Evolutionary conservation across 768 basidiomycete genomes (phyloP), one percentile per base, ranked within the genome.

Genomic region (Auricularia cornea): DNA sequence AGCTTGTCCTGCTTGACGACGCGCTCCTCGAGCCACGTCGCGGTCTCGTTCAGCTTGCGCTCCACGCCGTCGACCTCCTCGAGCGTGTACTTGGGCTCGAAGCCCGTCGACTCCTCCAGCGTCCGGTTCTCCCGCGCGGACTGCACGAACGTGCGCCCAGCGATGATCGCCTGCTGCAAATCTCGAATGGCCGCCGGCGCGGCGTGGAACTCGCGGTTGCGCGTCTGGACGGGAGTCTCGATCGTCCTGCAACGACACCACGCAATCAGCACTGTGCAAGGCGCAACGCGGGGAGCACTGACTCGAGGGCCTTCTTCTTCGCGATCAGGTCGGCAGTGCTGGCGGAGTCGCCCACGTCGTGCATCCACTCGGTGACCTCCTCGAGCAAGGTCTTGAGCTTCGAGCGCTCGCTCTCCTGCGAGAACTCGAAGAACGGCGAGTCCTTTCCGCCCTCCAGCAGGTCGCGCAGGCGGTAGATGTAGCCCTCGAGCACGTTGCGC

Each of bases 401-500:
- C 63, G 80, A 76, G 57, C 92, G 79, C 73, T 99, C 97, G 5
- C 72, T 71, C 10, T 79, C 75, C 66, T 87, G 88, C 3, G 94
- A 95, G 72, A 89, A 95, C 70, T 90, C 88, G 74, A 85, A 85
- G 77, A 98, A 91, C 2, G 92, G 90, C 6, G 87, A 84, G 8
- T 85, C 81, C 3, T 76, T 68, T 67, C 84, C 83, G 12, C 84
- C 82, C 41, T 84, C 81, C 32, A 98, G 78, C 11, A 96, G 79
- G 70, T 94, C 94, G 26, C 92, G 87, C 35, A 97, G 76, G 64
- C 88, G 84, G 77, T 99, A 99, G n/a, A 98, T 75, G 71, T 97
- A 97, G 33, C 88, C 85, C 74, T 99, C 97, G 60, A 99, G 84
- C 29, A 83, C 80, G 75, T 99, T 99, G 32, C 89, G 82, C 2